Evolutionary conservation across 257 asterid genomes (phyloP).

Genomic region (Ballota nigra): DNA sequence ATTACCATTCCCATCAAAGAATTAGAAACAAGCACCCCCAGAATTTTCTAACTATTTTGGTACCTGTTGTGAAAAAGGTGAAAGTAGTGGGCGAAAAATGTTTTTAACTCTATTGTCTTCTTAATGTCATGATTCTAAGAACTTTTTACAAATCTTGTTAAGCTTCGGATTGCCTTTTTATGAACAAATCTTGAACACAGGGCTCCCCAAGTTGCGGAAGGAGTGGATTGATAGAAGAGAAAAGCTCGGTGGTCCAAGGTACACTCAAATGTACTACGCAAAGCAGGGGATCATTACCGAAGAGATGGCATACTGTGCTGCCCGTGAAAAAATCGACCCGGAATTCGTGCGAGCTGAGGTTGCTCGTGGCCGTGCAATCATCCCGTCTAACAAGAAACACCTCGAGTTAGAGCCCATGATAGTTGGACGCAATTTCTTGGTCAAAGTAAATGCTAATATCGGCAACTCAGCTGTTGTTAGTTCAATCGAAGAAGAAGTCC

Average conservation of each 20-base stretch:
- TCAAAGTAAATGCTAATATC: conserved; percentile 88
- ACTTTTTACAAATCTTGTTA: not conserved
- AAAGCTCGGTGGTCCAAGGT: conserved; percentile 74
- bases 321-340: conserved; percentile 88
- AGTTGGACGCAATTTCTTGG: conserved; percentile 93
- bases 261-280: conserved; percentile 91
- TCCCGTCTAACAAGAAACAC: conserved; percentile 94
- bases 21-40: no score
- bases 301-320: conserved; percentile 93
- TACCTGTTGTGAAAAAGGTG: not conserved
- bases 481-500: conserved; percentile 96
- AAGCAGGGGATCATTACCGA: conserved; percentile 91
- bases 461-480: conserved; percentile 96
- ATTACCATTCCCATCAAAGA: no score
- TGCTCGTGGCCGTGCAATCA: conserved; percentile 98
- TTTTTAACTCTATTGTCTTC: not conserved
- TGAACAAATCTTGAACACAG: conserved; percentile 39
- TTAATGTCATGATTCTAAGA: conserved; percentile 5
- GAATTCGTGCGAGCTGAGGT: conserved; percentile 92
- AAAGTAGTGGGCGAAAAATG: not conserved
- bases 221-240: conserved; percentile 89
- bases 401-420: conserved; percentile 91
- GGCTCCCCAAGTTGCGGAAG: conserved; percentile 84
- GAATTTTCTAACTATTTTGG: not conserved
- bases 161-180: conserved; percentile 3